phyloP scores from a whole-genome alignment of 768 basidiomycete genomes.

The Termitomyces sp. region DNA sequence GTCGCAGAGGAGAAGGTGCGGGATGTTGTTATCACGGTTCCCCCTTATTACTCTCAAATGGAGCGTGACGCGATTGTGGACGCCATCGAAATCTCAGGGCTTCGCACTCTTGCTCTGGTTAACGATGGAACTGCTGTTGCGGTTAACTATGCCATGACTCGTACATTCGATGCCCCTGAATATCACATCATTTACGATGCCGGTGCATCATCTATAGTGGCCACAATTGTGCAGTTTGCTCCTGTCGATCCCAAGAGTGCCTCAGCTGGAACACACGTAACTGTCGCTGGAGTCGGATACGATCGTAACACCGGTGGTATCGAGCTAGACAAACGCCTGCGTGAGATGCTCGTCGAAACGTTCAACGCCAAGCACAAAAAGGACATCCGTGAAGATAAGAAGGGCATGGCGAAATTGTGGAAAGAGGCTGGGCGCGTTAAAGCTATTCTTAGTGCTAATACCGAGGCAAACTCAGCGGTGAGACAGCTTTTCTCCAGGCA shows the following conservation, averaged over 20 bases:
- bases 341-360: conserved; percentile 70
- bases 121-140: conserved; percentile 96
- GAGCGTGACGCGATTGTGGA: conserved; percentile 91
- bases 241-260: conserved; percentile 49
- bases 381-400: conserved; percentile 66
- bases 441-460: conserved; percentile 88
- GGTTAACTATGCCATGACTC: conserved; percentile 97
- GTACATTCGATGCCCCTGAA: conserved; percentile 74
- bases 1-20: conserved; percentile 69
- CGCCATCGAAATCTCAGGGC: conserved; percentile 86
- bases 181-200: conserved; percentile 94
- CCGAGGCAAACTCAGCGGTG: conserved; percentile 69
- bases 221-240: conserved; percentile 70
- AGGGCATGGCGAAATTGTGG: conserved; percentile 89
- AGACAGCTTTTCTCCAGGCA: conserved; percentile 17
- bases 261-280: conserved; percentile 59
- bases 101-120: conserved; percentile 77
- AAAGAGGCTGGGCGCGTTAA: conserved; percentile 93
- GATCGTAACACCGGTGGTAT: conserved; percentile 73
- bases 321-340: conserved; percentile 78
- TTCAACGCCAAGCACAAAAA: conserved; percentile 70
- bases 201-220: conserved; percentile 77
- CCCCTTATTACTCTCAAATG: conserved; percentile 83
- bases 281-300: conserved; percentile 78
- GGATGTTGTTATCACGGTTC: conserved; percentile 88